These are phyloP conservation scores for Tinospora cordifolia DNA, from an alignment of 164 flowering plant species.

Conservation along the genomic window DNA sequence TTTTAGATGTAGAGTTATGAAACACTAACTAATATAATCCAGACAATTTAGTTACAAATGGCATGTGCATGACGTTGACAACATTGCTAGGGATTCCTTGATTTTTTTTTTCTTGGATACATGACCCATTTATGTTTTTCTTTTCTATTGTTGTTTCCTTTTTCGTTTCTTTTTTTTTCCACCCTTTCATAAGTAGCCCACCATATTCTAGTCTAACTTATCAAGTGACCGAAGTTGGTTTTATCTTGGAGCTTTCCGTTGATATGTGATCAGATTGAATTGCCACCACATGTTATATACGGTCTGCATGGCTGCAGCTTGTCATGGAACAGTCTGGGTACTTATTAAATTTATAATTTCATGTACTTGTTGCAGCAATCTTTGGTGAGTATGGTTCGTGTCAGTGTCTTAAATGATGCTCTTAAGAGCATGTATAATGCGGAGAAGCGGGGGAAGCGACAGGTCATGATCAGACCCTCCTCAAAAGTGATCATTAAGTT, in stretches of 20 bases:
- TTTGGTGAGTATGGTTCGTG: conserved; percentile 41
- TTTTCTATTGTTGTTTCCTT: no score
- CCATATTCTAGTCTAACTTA: no score
- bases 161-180: no score
- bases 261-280: neutral
- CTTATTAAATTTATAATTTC: neutral
- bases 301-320: neutral
- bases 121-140: no score
- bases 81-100: no score
- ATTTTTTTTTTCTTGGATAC: no score
- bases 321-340: neutral
- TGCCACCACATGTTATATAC: neutral
- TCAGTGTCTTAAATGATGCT: conserved; percentile 62
- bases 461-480: conserved; percentile 71
- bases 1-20: no score
- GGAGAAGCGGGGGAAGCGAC: conserved; percentile 61
- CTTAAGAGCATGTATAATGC: conserved; percentile 73
- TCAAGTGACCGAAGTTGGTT: no score
- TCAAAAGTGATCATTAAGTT: conserved; percentile 65
- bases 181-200: no score
- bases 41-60: no score
- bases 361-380: conserved; percentile 8
- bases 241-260: neutral
- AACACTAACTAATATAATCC: no score
- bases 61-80: no score